Conservation (phyloP, 208 protist species). For the Trichomonas vaginalis region DNA sequence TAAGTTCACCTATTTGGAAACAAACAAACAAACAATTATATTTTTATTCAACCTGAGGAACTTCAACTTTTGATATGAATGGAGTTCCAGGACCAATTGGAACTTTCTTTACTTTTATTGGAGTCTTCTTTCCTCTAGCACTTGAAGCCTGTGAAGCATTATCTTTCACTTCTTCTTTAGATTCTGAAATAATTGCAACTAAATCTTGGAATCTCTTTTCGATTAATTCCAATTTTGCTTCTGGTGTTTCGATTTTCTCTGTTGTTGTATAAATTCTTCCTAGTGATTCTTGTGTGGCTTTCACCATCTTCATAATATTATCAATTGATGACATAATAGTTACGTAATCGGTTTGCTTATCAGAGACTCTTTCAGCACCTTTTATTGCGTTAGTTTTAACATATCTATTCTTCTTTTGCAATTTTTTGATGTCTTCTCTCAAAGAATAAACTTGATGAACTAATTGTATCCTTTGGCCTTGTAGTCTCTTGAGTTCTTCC, state of each 20-base stretch:
- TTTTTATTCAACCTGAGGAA: no score
- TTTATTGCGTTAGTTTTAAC: background rate
- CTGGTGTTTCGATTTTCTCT: background rate
- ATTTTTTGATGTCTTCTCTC: background rate
- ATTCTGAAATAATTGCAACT: background rate
- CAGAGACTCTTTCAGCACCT: background rate
- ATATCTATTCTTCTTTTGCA: background rate
- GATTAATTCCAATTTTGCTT: background rate
- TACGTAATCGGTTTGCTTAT: background rate
- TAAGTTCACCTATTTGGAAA: no score
- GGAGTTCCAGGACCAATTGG: no score
- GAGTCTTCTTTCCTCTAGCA: background rate
- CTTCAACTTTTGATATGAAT: no score
- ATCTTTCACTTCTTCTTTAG: background rate
- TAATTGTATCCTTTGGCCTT: background rate
- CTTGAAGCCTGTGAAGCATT: background rate
- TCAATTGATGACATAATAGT: background rate
- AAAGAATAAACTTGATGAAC: background rate
- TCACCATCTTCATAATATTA: background rate
- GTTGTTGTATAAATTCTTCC: background rate
- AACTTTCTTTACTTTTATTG: background rate
- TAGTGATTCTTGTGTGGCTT: background rate
- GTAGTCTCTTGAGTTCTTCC: background rate
- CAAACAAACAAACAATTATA: no score
- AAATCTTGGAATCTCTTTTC: background rate